Percentiles rank a stretch among this genome's conserved stretches.
Evolutionary conservation across 176 grass and related monocot genomes (phyloP).

Genomic region (Elaeis guineensis): DNA sequence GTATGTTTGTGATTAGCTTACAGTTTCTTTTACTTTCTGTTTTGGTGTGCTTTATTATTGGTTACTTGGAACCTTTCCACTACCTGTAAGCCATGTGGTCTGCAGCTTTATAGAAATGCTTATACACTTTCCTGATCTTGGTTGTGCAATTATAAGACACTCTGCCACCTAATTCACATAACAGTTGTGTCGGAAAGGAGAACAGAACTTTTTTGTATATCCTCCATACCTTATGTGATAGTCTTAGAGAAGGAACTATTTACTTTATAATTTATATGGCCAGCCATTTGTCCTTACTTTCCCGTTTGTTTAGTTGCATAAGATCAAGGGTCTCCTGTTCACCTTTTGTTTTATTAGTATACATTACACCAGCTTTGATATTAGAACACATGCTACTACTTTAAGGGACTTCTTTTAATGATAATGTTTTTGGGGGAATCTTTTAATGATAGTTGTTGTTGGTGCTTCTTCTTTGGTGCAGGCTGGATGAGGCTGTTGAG

Average conservation of each 20-base stretch:
- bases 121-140: not conserved
- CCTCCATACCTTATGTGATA: too few relatives aligned
- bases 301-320: too few relatives aligned
- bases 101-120: slow-evolving; percentile 26
- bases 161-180: slow-evolving; percentile 1
- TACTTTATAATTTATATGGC: too few relatives aligned
- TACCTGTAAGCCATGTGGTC: slow-evolving; percentile 31
- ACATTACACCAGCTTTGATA: not conserved
- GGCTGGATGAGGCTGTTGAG: slow-evolving; percentile 83
- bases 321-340: too few relatives aligned
- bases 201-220: too few relatives aligned
- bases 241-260: too few relatives aligned
- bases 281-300: too few relatives aligned
- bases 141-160: not conserved
- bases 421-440: too few relatives aligned
- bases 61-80: slow-evolving; percentile 43
- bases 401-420: not conserved
- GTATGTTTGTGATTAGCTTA: too few relatives aligned
- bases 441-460: not conserved
- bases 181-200: not conserved
- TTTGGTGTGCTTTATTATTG: slow-evolving; percentile 13
- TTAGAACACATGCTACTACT: slow-evolving; percentile 8
- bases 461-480: slow-evolving; percentile 24
- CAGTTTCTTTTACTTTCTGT: not conserved
- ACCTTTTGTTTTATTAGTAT: too few relatives aligned